Evolutionary conservation across 2,329 filamentous ascomycete genomes (phyloP), one percentile per base, ranked within the genome.

Genomic region (Lecanicillium sp.): DNA sequence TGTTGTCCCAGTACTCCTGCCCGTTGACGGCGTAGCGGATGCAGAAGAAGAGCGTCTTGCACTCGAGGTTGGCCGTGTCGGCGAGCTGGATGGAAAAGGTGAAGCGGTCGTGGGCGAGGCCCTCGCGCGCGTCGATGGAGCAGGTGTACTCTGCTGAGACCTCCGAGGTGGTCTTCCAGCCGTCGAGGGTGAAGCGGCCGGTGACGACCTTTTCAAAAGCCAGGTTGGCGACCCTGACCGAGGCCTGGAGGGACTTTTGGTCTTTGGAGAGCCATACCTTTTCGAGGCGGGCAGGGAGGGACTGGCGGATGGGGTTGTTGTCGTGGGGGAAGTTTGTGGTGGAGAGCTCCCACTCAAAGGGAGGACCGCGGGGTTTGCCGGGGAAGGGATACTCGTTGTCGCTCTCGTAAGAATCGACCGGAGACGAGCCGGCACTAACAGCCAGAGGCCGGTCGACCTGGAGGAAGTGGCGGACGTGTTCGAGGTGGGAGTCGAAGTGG

Each of bases 141-240:
- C 87, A 80, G 63, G 83, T 84, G 70, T 81, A 98, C 59, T 96
- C 90, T n/a, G 88, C 91, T 30, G 78, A 77, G 2, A 97, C 86
- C 63, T 98, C 93, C 1, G 93, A 98, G 0, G 90, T 94, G 0
- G 93, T 98, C 75, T 95, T 95, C 93, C 93, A 98, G 69, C 95
- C 93, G 66, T 98, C 93, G 39, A 96, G 78, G 0, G 93, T 98
- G 66, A 98, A 98, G 43, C 93, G 83, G 64, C 89, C 91, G n/a
- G 86, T 82, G 46, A 98, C 88, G 5, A 75, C 67, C 69, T 98
- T 98, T 46, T 90, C 79, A 69, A 95, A 98, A 0, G 90, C 81
- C 36, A 97, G 68, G 66, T 98, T 98, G 62, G 85, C 83, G 19
- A 95, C 90, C 7, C 83, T 86, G 44, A 95, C 78, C 15, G 83